phyloP scores from a whole-genome alignment of 2,329 filamentous ascomycete genomes.

The Ambrosiella cleistominuta region DNA sequence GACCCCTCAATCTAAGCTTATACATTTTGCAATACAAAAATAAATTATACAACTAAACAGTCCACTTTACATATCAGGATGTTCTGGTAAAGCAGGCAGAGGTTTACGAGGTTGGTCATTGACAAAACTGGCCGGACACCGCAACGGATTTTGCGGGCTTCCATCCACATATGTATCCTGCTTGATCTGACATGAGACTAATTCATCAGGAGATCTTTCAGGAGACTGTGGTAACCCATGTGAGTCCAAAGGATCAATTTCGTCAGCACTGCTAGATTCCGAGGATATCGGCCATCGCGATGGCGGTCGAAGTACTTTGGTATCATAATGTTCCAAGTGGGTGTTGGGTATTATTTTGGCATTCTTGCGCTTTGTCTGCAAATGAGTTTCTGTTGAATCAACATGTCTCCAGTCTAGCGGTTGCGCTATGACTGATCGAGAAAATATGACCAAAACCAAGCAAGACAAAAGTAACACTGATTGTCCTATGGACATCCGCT shows the following conservation, averaged over 20 bases:
- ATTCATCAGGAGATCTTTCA: no score
- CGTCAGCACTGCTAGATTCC: neutral
- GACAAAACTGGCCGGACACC: neutral
- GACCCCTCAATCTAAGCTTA: no score
- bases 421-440: constrained; percentile 20
- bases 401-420: constrained; percentile 2
- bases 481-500: constrained; percentile 86
- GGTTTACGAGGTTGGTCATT: constrained; percentile 22
- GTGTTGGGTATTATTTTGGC: no score
- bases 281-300: no score
- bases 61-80: constrained; percentile 14
- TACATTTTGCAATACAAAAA: no score
- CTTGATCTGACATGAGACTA: no score
- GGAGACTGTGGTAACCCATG: no score
- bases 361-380: no score
- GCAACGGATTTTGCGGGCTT: neutral
- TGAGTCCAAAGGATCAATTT: neutral
- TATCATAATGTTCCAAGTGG: no score
- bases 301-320: no score
- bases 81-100: constrained; percentile 26
- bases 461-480: constrained; percentile 74
- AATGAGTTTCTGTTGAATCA: no score
- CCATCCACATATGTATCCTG: neutral
- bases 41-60: no score
- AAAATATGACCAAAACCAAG: constrained; percentile 74